These are phyloP conservation scores for Eucalyptus erythrocorys DNA, from an alignment of 345 rosid genomes.

Conservation along the genomic window DNA sequence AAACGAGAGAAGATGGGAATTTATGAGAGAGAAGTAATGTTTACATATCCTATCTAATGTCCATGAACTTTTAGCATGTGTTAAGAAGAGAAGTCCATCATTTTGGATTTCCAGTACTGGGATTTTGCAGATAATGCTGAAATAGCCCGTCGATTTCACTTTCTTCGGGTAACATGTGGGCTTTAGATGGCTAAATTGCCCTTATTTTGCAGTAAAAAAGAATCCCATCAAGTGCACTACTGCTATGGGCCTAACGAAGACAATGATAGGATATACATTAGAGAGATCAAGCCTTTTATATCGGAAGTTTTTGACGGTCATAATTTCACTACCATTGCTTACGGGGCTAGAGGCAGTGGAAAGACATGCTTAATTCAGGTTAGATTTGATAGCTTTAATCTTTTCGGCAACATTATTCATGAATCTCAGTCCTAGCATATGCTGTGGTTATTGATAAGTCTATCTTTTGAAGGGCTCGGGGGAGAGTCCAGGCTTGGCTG, in stretches of 20 bases:
- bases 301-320: slow-evolving; percentile 40
- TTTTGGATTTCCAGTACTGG: background rate
- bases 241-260: slow-evolving; percentile 39
- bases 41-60: background rate
- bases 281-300: slow-evolving; percentile 48
- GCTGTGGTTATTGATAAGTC: background rate
- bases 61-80: background rate
- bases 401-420: background rate
- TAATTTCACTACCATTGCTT: slow-evolving; percentile 48
- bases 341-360: slow-evolving; percentile 62
- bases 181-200: background rate
- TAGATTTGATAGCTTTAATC: background rate
- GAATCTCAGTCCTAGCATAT: background rate
- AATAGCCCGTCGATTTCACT: background rate
- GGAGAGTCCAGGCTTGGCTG: slow-evolving; percentile 33
- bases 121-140: background rate
- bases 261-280: slow-evolving; percentile 16
- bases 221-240: slow-evolving; percentile 32
- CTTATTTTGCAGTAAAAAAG: slow-evolving; percentile 29
- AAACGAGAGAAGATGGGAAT: background rate
- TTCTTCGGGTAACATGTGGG: background rate
- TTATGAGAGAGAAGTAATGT: background rate
- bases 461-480: slow-evolving; percentile 37
- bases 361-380: slow-evolving; percentile 60
- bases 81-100: background rate